Evolutionary conservation across 169 alveolate species (phyloP).

Genomic region (Plasmodium relictum): DNA sequence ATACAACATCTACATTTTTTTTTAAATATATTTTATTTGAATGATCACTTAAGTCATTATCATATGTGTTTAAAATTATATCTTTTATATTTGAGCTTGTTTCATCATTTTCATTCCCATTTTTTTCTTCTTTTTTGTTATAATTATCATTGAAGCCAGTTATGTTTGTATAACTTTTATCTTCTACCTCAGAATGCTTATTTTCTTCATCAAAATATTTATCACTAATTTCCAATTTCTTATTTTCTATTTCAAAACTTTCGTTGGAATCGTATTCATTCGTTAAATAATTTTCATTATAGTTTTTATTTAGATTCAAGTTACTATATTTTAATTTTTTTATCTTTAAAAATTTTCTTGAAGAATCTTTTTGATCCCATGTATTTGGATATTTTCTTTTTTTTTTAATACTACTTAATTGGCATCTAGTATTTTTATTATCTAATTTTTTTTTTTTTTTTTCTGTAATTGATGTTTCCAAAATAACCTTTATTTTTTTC

Average conservation of each 20-base stretch:
- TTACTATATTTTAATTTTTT: conserved; percentile 9
- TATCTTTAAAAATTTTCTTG: not conserved
- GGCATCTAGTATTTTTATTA: not conserved
- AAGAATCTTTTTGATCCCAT: not conserved
- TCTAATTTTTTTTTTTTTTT: conserved; percentile 6
- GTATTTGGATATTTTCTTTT: not conserved
- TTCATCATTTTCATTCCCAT: not conserved
- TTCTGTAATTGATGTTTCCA: not conserved
- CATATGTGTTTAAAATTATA: not conserved
- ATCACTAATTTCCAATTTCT: too few species aligned
- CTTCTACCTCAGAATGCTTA: too few species aligned
- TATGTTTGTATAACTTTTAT: too few species aligned
- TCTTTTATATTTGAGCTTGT: not conserved
- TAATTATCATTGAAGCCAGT: not conserved
- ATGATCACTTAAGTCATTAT: not conserved
- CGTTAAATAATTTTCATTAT: too few species aligned
- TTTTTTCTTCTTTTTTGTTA: not conserved
- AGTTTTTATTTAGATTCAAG: too few species aligned
- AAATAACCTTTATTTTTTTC: conserved; percentile 6
- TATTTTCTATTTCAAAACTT: not conserved
- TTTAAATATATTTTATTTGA: too few species aligned
- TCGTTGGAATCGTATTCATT: not conserved
- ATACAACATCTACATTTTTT: not conserved
- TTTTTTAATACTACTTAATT: not conserved
- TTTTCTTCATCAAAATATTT: too few species aligned